phyloP scores from a whole-genome alignment of 805 yeast species.

The Saturnispora saitoi region DNA sequence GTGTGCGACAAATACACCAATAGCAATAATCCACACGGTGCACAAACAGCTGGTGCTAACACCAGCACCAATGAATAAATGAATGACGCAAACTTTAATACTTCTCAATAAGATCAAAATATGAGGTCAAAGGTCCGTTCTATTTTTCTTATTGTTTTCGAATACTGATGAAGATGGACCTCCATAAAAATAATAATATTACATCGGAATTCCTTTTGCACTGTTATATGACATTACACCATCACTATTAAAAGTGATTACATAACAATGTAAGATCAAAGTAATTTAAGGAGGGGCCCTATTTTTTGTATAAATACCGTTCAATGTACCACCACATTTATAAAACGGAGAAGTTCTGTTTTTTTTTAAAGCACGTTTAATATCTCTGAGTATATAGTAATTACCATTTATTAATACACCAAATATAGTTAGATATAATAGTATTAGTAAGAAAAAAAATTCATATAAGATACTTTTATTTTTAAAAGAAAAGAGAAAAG shows the following conservation, averaged over 20 bases:
- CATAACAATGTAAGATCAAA: background rate
- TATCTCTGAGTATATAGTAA: too few species aligned
- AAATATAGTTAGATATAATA: too few species aligned
- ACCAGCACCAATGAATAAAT: background rate
- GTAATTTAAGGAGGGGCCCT: background rate
- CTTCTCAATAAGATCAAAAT: too few species aligned
- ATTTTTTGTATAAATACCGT: background rate
- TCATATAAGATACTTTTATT: too few species aligned
- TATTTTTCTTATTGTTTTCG: too few species aligned
- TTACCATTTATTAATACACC: too few species aligned
- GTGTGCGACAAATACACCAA: conserved; percentile 28
- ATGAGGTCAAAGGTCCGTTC: too few species aligned
- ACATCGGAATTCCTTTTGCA: background rate
- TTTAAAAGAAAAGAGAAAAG: too few species aligned
- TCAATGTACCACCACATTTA: too few species aligned
- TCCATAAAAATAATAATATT: background rate
- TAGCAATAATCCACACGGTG: background rate
- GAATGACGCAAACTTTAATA: background rate
- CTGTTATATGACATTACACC: background rate
- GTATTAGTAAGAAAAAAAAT: too few species aligned
- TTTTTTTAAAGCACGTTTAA: too few species aligned
- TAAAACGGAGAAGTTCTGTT: too few species aligned
- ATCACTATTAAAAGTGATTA: background rate
- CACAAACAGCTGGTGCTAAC: background rate
- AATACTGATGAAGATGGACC: background rate